Evolutionary conservation across 805 yeast genomes (phyloP), one percentile per base, ranked within the genome.

Genomic region (Metschnikowia gruessii): DNA sequence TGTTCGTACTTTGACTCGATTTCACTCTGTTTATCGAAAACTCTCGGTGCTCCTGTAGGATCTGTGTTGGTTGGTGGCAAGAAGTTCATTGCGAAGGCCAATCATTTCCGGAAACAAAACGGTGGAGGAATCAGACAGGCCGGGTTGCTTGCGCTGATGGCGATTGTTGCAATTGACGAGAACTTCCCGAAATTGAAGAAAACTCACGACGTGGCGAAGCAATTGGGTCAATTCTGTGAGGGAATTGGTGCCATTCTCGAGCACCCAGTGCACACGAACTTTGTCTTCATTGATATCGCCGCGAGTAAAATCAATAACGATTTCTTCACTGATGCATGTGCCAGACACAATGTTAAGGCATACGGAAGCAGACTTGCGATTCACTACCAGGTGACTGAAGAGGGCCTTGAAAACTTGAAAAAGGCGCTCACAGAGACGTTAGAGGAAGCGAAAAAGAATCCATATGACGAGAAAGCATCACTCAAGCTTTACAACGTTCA

Each of bases 51-150:
- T 2, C 76, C 76, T 3, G 61, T 72, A 38, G 76, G 76, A 1
- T 66, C 74, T 2, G 66, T 72, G 4, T 61, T 72, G 43, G 76
- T 71, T 11, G 65, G 66, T 1, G 59, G 58, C 12, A 42, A 46
- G n/a, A 52, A 52, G 31, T 63, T 69, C 40, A 65, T 72, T 37
- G 50, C 51, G 13, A 72, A 72, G 50, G 75, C 75, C n/a, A 72
- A 72, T 45, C 75, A 72, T 51, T 72, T 72, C 58, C 65, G 61
- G 36, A 72, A 72, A 52, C 76, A 72, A 51, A 63, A 62, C 43
- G 76, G 76, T 12, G 76, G 76, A 17, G 76, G 76, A 2, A 66
- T 72, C 43, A 61, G 76, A 50, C 76, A 72, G 52, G 60, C 69
- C 2, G 76, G 76, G 3, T 51, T 71, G 24, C 57, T 71, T 43